These are phyloP conservation scores for Cucurbita ficifolia DNA, from an alignment of 306 rosid genomes.

Conservation along the genomic window DNA sequence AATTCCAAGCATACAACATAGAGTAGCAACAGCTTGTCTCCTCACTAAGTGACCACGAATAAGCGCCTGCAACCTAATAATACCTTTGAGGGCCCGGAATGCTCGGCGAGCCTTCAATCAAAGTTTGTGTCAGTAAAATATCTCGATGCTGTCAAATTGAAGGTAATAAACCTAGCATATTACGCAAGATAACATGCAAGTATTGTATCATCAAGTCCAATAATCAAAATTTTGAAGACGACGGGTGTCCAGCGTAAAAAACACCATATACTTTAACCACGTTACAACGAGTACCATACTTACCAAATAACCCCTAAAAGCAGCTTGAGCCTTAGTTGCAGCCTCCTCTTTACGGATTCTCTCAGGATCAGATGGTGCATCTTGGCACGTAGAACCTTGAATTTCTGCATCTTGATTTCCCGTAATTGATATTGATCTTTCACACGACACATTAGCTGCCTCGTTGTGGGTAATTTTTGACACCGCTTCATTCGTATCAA, in stretches of 20 bases:
- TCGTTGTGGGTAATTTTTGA: slow-evolving; percentile 38
- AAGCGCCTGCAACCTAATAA: slow-evolving; percentile 97
- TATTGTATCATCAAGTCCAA: background rate
- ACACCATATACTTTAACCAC: background rate
- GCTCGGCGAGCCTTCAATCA: slow-evolving; percentile 94
- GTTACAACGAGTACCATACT: slow-evolving; percentile 16
- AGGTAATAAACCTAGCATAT: background rate
- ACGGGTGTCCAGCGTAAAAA: background rate
- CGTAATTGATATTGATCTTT: slow-evolving; percentile 3
- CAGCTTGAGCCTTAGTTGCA: slow-evolving; percentile 86
- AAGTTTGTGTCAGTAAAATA: slow-evolving; percentile 16
- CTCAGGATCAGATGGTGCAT: slow-evolving; percentile 48
- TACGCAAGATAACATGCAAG: background rate
- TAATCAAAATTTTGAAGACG: background rate
- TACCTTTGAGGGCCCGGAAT: slow-evolving; percentile 89
- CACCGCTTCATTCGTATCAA: slow-evolving; percentile 25
- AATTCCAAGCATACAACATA: slow-evolving; percentile 68
- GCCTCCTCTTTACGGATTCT: slow-evolving; percentile 64
- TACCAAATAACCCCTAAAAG: slow-evolving; percentile 96
- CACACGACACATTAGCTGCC: slow-evolving; percentile 22
- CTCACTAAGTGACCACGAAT: slow-evolving; percentile 97
- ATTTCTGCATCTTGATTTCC: slow-evolving; percentile 43
- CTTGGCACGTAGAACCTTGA: slow-evolving; percentile 30
- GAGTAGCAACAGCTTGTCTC: slow-evolving; percentile 89
- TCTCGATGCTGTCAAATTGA: background rate